Conservation (phyloP, 2,329 filamentous ascomycete genomes). For the Hypomyces rosellus region DNA sequence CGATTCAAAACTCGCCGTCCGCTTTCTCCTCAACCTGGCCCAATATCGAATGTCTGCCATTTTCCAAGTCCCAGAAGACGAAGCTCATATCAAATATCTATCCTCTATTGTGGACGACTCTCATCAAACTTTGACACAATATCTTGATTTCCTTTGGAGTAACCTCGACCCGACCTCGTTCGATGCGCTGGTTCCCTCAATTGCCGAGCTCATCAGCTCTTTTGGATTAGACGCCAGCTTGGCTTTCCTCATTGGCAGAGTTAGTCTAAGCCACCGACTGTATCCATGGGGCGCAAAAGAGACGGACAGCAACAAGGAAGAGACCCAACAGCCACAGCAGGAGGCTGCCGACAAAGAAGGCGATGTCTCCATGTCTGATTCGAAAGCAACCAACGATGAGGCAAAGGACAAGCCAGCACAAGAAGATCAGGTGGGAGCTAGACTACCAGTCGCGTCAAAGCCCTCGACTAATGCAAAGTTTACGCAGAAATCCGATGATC, state of each 20-base stretch:
- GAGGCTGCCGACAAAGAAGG: slow-evolving; percentile 44
- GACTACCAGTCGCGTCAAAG: slow-evolving; percentile 10
- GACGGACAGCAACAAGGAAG: slow-evolving; percentile 21
- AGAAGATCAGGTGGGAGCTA: slow-evolving; percentile 28
- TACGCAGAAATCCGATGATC: slow-evolving; percentile 29
- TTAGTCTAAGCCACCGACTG: slow-evolving; percentile 64
- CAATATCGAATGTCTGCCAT: slow-evolving; percentile 86
- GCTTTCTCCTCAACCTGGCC: slow-evolving; percentile 81
- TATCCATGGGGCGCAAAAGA: slow-evolving; percentile 35
- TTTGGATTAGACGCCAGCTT: slow-evolving; percentile 75
- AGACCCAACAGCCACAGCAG: slow-evolving; percentile 19
- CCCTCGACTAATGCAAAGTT: slow-evolving; percentile 18
- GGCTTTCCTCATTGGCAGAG: slow-evolving; percentile 77
- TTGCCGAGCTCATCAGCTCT: slow-evolving; percentile 66
- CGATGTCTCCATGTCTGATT: slow-evolving; percentile 47
- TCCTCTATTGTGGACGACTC: slow-evolving; percentile 87
- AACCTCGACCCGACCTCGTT: slow-evolving; percentile 73
- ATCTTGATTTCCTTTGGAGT: slow-evolving; percentile 78
- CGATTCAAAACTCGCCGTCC: slow-evolving; percentile 70
- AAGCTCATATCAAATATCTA: slow-evolving; percentile 81
- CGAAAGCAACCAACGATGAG: slow-evolving; percentile 23
- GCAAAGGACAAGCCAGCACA: slow-evolving; percentile 20
- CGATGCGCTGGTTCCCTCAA: slow-evolving; percentile 67
- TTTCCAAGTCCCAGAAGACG: slow-evolving; percentile 62
- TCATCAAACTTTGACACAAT: slow-evolving; percentile 77